These are phyloP conservation scores for Emericellopsis cladophorae DNA, from an alignment of 2,329 filamentous ascomycete species.

Conservation along the genomic window DNA sequence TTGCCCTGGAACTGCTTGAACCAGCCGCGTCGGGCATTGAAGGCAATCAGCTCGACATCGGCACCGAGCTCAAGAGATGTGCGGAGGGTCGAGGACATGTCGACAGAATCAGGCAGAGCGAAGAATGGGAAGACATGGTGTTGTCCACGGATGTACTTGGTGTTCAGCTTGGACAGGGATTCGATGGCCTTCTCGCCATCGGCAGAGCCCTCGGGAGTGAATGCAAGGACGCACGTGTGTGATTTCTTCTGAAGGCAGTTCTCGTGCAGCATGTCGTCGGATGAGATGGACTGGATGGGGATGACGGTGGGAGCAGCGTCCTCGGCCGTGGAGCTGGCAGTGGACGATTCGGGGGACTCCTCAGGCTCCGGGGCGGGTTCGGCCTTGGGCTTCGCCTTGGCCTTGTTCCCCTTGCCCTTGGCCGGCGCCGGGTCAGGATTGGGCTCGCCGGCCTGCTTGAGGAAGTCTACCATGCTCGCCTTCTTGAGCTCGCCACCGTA, in stretches of 20 bases:
- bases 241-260: slow-evolving; percentile 67
- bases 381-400: slow-evolving; percentile 13
- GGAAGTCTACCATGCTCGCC: slow-evolving; percentile 66
- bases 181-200: slow-evolving; percentile 44
- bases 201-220: slow-evolving; percentile 45
- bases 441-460: slow-evolving; percentile 65
- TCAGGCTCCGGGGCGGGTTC: slow-evolving; percentile 13
- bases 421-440: slow-evolving; percentile 57
- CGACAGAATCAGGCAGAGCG: slow-evolving; percentile 46
- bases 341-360: slow-evolving; percentile 7
- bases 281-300: slow-evolving; percentile 52
- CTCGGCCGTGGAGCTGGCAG: slow-evolving; percentile 15
- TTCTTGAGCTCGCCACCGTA: slow-evolving; percentile 84
- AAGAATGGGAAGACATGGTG: slow-evolving; percentile 75
- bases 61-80: slow-evolving; percentile 43
- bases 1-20: slow-evolving; percentile 58
- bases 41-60: slow-evolving; percentile 60
- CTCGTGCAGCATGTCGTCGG: slow-evolving; percentile 49
- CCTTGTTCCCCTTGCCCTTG: slow-evolving; percentile 23
- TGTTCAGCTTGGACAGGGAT: slow-evolving; percentile 59
- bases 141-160: slow-evolving; percentile 57
- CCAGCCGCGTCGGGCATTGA: slow-evolving; percentile 81
- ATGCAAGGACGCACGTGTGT: slow-evolving; percentile 69
- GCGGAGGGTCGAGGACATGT: slow-evolving; percentile 26
- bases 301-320: slow-evolving; percentile 23